Conservation (phyloP, 768 basidiomycete genomes). For the Phanerochaete sordida region DNA sequence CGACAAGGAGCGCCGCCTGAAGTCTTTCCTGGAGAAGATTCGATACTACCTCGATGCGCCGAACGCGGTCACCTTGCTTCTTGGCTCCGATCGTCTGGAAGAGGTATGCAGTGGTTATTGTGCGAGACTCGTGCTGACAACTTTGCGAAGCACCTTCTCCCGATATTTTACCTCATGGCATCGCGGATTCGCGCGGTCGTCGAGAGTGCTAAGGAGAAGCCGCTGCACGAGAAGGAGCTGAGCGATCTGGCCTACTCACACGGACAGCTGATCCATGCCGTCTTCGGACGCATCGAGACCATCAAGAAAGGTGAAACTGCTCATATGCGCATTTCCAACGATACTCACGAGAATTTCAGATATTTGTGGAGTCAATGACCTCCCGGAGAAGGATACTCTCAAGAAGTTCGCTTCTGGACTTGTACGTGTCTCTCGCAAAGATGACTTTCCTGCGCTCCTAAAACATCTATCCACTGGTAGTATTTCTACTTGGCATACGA, state of each 20-base stretch:
- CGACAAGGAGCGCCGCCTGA: constrained; percentile 3
- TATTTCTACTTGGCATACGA: not conserved
- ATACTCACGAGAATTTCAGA: not conserved
- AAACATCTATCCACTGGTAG: not conserved
- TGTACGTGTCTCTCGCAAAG: not conserved
- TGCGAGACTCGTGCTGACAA: not conserved
- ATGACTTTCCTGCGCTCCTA: not conserved
- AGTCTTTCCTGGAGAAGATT: constrained; percentile 2
- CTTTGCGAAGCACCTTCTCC: not conserved
- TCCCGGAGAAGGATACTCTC: not conserved
- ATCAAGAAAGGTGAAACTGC: not conserved
- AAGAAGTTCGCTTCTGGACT: constrained; percentile 9
- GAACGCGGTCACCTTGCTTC: constrained; percentile 8
- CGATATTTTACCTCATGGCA: constrained; percentile 6
- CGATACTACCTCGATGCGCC: constrained; percentile 11
- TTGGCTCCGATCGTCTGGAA: constrained; percentile 8
- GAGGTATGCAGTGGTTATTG: constrained; percentile 1
- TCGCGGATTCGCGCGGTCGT: not conserved
- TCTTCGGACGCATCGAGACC: not conserved
- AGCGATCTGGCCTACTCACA: not conserved
- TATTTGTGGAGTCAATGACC: constrained; percentile 9
- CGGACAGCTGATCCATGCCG: not conserved
- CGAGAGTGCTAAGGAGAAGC: not conserved
- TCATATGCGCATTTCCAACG: not conserved
- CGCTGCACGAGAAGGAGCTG: not conserved